Evolutionary conservation across 768 basidiomycete species (phyloP).

Genomic region (Amanita pseudoporphyria): DNA sequence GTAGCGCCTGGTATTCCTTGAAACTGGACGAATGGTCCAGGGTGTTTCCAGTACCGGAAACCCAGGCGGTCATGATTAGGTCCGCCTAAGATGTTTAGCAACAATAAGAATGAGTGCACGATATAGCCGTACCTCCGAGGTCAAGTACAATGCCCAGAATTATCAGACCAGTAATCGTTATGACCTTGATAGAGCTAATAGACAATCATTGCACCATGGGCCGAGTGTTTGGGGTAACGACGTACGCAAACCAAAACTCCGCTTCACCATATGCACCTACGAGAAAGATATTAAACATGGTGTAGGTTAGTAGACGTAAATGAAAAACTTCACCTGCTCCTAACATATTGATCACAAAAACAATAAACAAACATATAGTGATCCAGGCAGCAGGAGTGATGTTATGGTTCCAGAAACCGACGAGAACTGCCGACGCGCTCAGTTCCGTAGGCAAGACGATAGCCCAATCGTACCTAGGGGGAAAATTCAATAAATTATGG

Average conservation of each 20-base stretch:
- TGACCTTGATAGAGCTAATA: slow-evolving; percentile 72
- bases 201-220: neutral
- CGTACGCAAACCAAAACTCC: slow-evolving; percentile 79
- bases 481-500: slow-evolving; percentile 13
- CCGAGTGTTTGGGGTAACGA: slow-evolving; percentile 20
- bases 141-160: slow-evolving; percentile 70
- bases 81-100: slow-evolving; percentile 40
- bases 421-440: slow-evolving; percentile 65
- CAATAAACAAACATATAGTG: slow-evolving; percentile 63
- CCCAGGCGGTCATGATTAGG: slow-evolving; percentile 69
- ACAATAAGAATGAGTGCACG: neutral
- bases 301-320: neutral
- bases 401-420: slow-evolving; percentile 57
- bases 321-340: slow-evolving; percentile 41
- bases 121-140: slow-evolving; percentile 45
- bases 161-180: slow-evolving; percentile 68
- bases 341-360: slow-evolving; percentile 64
- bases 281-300: neutral
- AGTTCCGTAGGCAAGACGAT: slow-evolving; percentile 67
- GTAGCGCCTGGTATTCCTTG: slow-evolving; percentile 49
- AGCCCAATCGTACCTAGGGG: slow-evolving; percentile 46
- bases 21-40: slow-evolving; percentile 81
- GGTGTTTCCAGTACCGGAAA: slow-evolving; percentile 78
- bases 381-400: slow-evolving; percentile 74
- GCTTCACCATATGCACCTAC: slow-evolving; percentile 72